These are phyloP conservation scores for Leccinum fallax DNA, from an alignment of 1,284 basidiomycete species.

Conservation along the genomic window DNA sequence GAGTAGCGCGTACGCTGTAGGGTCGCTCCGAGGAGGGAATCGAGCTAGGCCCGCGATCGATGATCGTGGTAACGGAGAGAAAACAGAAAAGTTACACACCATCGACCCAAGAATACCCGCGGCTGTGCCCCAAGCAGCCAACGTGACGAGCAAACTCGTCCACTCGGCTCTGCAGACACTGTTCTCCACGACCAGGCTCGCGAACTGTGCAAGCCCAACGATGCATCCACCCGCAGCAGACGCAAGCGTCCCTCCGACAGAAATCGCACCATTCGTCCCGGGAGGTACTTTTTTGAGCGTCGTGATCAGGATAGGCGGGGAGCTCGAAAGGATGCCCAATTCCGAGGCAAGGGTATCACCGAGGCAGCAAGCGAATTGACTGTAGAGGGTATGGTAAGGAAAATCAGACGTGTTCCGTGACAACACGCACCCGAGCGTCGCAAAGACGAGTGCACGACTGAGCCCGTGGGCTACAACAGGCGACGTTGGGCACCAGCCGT, in stretches of 20 bases:
- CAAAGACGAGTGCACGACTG: conserved; percentile 65
- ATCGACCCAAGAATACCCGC: conserved; percentile 11
- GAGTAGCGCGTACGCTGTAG: conserved; percentile 84
- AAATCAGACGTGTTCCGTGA: neutral
- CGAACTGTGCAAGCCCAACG: conserved; percentile 65
- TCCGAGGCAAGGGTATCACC: conserved; percentile 84
- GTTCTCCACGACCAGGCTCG: conserved; percentile 67
- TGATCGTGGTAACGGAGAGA: neutral
- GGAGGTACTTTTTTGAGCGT: conserved; percentile 75
- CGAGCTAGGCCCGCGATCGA: conserved; percentile 58
- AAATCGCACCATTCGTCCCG: conserved; percentile 92
- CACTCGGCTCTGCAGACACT: conserved; percentile 45
- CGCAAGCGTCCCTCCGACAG: conserved; percentile 71
- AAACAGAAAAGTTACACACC: conserved; percentile 41
- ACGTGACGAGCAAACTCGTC: conserved; percentile 41
- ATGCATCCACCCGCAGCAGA: conserved; percentile 75
- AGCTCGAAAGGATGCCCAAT: conserved; percentile 78
- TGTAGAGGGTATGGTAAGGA: conserved; percentile 29
- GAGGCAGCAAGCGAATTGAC: conserved; percentile 82
- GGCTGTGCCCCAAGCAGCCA: conserved; percentile 60
- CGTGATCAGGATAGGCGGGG: conserved; percentile 74
- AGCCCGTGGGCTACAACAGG: conserved; percentile 39
- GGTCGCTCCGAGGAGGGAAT: conserved; percentile 88
- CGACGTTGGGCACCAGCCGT: conserved; percentile 32
- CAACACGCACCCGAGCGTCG: conserved; percentile 63